phyloP scores from a whole-genome alignment of 1,284 basidiomycete genomes.

The Austroboletus olivaceoglutinosus region DNA sequence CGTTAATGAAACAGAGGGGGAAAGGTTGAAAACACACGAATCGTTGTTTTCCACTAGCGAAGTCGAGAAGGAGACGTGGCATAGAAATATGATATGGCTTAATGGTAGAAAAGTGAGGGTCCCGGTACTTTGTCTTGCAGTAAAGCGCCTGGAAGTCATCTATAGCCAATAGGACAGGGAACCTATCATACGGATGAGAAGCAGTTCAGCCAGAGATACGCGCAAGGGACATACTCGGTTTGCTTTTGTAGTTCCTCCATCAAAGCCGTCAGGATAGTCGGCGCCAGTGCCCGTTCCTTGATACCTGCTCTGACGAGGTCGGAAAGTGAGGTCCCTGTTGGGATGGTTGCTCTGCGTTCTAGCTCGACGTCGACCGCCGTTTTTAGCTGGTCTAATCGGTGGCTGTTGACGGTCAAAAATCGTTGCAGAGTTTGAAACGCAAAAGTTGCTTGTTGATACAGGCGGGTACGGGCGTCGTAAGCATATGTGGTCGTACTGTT shows the following conservation, averaged over 20 bases:
- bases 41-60: conserved; percentile 61
- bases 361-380: conserved; percentile 44
- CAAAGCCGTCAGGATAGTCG: conserved; percentile 63
- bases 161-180: conserved; percentile 80
- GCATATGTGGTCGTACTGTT: conserved; percentile 75
- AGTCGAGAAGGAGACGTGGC: conserved; percentile 78
- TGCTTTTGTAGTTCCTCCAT: conserved; percentile 70
- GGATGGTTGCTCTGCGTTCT: conserved; percentile 47
- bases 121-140: conserved; percentile 68
- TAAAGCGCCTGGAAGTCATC: conserved; percentile 89
- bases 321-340: conserved; percentile 49
- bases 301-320: conserved; percentile 62
- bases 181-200: conserved; percentile 31
- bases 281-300: conserved; percentile 55
- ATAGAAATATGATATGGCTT: conserved; percentile 81
- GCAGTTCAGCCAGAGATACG: not conserved
- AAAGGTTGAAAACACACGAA: conserved; percentile 53
- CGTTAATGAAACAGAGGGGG: conserved; percentile 4
- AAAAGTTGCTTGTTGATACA: conserved; percentile 75
- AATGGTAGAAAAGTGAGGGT: conserved; percentile 72
- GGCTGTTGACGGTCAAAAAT: conserved; percentile 53
- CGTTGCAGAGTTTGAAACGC: conserved; percentile 61
- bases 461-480: conserved; percentile 75
- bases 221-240: conserved; percentile 45
- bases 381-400: conserved; percentile 40